Base-by-base conservation (phyloP, 139 green algal genomes). In the Ettlia oleoabundans region DNA sequence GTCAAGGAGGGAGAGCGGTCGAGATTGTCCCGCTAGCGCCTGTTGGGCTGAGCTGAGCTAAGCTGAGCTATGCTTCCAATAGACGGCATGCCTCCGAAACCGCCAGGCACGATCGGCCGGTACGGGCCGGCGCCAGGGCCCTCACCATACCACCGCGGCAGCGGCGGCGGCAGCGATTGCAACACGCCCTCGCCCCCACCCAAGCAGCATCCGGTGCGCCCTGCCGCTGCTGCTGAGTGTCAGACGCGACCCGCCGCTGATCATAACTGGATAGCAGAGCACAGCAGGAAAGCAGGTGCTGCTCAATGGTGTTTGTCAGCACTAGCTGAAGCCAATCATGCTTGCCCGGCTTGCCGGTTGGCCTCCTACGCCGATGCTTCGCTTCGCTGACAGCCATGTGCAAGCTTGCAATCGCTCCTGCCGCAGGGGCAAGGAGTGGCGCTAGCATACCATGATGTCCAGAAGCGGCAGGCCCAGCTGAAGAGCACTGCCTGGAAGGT, bases 401-500 rank as follows among this genome's bases (percentile, higher is more conserved):
- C 21, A 32, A 22, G 21, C 55, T 5, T 65, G 21, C 18, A 65
- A 9, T n/a, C 5, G 64, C 32, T 71, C 13, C 8, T 28, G 64
- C 30, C 8, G 68, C 70, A 77, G 70, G 67, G 67, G 15, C 69
- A n/a, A 7, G 30, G 42, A 1, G 73, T 80, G 21, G 73, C 73
- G 28, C 73, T 80, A 38, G 75, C 75, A 1, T 81, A 81, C 8
- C 58, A 81, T 3, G 58, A 72, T 15, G 55, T 52, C 13, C 33
- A 78, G 24, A 64, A 67, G 64, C 43, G 26, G 47, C 63, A 52
- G 35, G 43, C 47, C 4, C 66, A 41, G 73, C 66, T 51, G 37
- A 78, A 81, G 51, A 43, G 65, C 21, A 64, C 24, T 1, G 52
- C 53, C 18, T 86, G 74, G 53, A 74, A 78, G 81, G 82, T 97